Evolutionary conservation across 805 yeast genomes (phyloP), one percentile per base, ranked within the genome.

Genomic region (Metschnikowia santaceciliae): DNA sequence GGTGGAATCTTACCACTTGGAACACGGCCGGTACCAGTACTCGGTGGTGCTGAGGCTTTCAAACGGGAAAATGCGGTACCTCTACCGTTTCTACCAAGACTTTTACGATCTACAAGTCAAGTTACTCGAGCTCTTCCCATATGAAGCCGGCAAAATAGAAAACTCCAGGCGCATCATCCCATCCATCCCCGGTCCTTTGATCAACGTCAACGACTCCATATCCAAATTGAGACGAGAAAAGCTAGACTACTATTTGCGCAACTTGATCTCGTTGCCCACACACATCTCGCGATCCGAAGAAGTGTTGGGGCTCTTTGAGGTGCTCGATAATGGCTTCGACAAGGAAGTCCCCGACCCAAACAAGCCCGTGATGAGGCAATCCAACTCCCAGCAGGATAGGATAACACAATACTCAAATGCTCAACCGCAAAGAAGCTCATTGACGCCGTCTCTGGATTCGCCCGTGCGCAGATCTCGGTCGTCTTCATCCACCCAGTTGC

Each of bases 121-220:
- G 54, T 73, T 94, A 46, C 74, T 92, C 46, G 94, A 87, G 60
- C 76, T 83, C 26, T 94, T 88, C 75, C 97, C 97, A 6, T 82
- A 79, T 53, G 99, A 92, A 68, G 96, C 97, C 7, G 97, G 97
- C 13, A 83, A 89, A 58, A 84, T 82, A 41, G 85, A 83, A 49
- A 87, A 87, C 67, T 76, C 82, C 26, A 81, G 83, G 47, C 81
- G 99, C 56, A 84, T 87, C 32, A 76, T 94, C 51, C 99, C 99
- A 6, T 90, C 85, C 57, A 91, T 94, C 62, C 98, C 99, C 0
- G 99, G 98, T 1, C 99, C 99, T 2, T 77, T 92, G 44, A 86
- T 95, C 36, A 88, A 86, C 61, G 96, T 94, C 49, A 90, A 90
- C 54, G 97, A 92, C 56, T 72, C 75, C 51, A 71, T 81, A 46